Base-by-base conservation (phyloP, 768 basidiomycete genomes). In the Sistotremastrum suecicum region DNA sequence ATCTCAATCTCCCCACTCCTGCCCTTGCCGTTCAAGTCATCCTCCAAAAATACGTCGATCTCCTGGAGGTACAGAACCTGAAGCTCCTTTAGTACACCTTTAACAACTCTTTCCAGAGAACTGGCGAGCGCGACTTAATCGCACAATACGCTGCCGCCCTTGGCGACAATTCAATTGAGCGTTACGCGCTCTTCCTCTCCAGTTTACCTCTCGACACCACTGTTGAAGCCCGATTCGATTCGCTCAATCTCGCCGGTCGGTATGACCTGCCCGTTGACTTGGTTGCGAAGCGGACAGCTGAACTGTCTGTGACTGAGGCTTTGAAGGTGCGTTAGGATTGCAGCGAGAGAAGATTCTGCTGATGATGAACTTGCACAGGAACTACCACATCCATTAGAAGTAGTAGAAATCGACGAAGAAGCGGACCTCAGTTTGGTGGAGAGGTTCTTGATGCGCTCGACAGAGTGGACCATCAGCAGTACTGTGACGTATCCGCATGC, bases 101-200 rank as follows among this genome's bases (percentile, higher is more conserved):
- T 43, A 29, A 10, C 40, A 2, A 34, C 34, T 41, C 31, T 44
- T 44, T n/a, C 7, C 51, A 84, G 80, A 67, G 69, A 37, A 82
- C 85, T 11, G 85, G 83, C 11, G 71, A 91, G 61, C 73, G 86
- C 34, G 77, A 83, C 37, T 71, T 98, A 11, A 90, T 98, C 8
- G 91, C 94, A 0, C 76, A 95, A 69, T 98, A 99, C 59, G 90
- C 90, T 5, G 78, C 86, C 9, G 86, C 87, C 31, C 65, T 98
- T 20, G 86, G 90, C 5, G 82, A 88, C 55, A 88, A 89, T 51
- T 90, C 90, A 2, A 79, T 94, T 35, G 84, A 90, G 54, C 81
- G 88, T 34, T 98, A 97, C 54, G 90, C 91, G 0, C 66, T 81
- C 54, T 97, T 91, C 78, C 70, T 98, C 28, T 76, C 83, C 32